Base-by-base conservation (phyloP, 192 early-diverging fungal genomes). In the Mortierella alpina region DNA sequence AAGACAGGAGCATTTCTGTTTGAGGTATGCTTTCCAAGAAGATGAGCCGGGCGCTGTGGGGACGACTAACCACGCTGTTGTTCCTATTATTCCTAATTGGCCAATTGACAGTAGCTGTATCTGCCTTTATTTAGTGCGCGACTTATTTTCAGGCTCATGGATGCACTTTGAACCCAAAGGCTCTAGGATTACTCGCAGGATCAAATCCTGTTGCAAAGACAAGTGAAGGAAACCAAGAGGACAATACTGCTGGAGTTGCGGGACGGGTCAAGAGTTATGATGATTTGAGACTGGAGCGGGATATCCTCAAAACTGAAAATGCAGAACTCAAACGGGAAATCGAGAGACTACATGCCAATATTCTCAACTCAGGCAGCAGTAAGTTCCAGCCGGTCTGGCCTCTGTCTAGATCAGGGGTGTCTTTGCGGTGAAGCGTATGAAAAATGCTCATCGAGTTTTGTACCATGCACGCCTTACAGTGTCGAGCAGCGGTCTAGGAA, bases 1-100 rank as follows among this genome's bases (percentile, higher is more conserved):
- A 80, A 80, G 46, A 22, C 68, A n/a, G 66, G 77, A 17, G 77
- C 72, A 40, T 80, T 80, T 42, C 63, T 80, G 60, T 80, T 80
- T 68, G 77, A 80, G 70, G 77, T 72, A 79, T 15, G 31, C 14
- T 40, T 5, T 15, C 48, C 48, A 22, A 57, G 15, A 20, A 57
- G 15, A 20, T 2, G 17, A 11, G 12, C 17, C 22, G 49, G 17
- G 49, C 20, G 2, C 31, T 31, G 31, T 31, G 31, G 31, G 31
- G 11, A 6, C 40, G 13, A 22, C 6, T 48, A 51, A 15, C 50
- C 50, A 51, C 50, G 50, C 50, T 51, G 31, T 31, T 31, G 31
- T 31, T 31, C 31, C 31, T 31, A 31, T 31, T 31, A 31, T 31
- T 31, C 31, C 31, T 31, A 31, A 31, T 2, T 31, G 31, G 31